Evolutionary conservation across 2,329 filamentous ascomycete genomes (phyloP).

Genomic region (Fusarium pseudonygamai): DNA sequence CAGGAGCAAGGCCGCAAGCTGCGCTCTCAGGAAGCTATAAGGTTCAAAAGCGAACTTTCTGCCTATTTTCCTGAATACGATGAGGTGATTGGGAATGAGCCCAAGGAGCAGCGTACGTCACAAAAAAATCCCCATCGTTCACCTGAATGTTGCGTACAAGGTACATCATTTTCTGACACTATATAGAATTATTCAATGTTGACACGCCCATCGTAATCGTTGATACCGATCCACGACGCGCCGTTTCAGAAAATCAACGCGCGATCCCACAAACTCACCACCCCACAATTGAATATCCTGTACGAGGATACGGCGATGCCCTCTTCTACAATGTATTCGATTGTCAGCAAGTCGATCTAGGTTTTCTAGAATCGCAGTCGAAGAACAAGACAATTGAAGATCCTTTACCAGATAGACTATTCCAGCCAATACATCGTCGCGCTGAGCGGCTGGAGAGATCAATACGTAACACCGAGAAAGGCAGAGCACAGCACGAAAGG

Average conservation of each 20-base stretch:
- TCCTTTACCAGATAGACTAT: constrained; percentile 65
- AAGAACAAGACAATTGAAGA: constrained; percentile 59
- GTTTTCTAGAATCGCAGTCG: constrained; percentile 60
- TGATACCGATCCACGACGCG: constrained; percentile 58
- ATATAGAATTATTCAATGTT: constrained; percentile 73
- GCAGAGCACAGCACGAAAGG: constrained; percentile 72
- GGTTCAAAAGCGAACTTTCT: constrained; percentile 91
- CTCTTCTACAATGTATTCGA: constrained; percentile 67
- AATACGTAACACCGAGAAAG: constrained; percentile 71
- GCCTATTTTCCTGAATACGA: constrained; percentile 95
- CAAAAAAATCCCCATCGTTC: constrained; percentile 32
- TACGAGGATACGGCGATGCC: constrained; percentile 64
- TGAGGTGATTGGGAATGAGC: constrained; percentile 87
- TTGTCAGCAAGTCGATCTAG: constrained; percentile 65
- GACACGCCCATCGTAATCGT: constrained; percentile 79
- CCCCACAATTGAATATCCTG: constrained; percentile 47
- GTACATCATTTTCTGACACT: constrained; percentile 20
- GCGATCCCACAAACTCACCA: constrained; percentile 44
- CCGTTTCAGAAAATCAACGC: constrained; percentile 40
- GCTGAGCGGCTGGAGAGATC: constrained; percentile 69
- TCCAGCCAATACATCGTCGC: constrained; percentile 64
- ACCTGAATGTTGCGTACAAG: not conserved
- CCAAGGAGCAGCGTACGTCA: constrained; percentile 77
- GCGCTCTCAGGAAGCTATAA: constrained; percentile 84
- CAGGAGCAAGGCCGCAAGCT: constrained; percentile 77